Evolutionary conservation across 805 yeast genomes (phyloP), one percentile per base, ranked within the genome.

Genomic region (Candida montana): DNA sequence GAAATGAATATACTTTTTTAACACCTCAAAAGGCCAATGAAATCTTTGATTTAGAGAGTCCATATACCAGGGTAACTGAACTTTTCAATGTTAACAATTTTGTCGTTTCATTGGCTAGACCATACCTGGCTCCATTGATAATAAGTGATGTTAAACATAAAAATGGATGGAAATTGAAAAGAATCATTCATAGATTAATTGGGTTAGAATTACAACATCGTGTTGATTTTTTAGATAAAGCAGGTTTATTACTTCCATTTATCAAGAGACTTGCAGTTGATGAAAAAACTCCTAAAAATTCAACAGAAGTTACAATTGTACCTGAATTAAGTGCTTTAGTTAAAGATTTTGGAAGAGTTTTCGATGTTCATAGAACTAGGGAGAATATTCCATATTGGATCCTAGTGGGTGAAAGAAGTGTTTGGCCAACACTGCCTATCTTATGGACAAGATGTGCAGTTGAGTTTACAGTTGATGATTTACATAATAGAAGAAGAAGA

Each of bases 81-180:
- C 71, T 91, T 44, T 93, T 91, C 68, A 93, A 93, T 54, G 98
- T 93, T 19, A 93, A 93, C 62, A 95, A 90, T 61, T 91, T 88
- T 56, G 72, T 93, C 24, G 90, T 90, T 2, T 86, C 96, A 17
- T 69, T 91, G 49, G 96, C 98, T 8, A 73, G 97, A 47, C 97
- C 98, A 1, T 93, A 91, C 55, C 67, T 91, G 52, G 96, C 96
- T 0, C 97, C 98, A 1, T 67, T 91, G 42, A 74, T 93, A 33
- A 79, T 85, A 29, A 83, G 85, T 49, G 96, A 88, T 56, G 71
- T 87, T 54, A 83, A 82, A 55, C 93, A 88, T 57, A 75, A 74
- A 46, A 75, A 71, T 41, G 59, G 60, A 1, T 57, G 60, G 70
- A 63, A 56, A 63, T 57, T 42, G 50, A 69, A 41, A 51, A 56